Percentiles rank a stretch among this genome's conserved stretches.
Evolutionary conservation across 2,329 filamentous ascomycete genomes (phyloP).

Genomic region (Hypoxylon sp.): DNA sequence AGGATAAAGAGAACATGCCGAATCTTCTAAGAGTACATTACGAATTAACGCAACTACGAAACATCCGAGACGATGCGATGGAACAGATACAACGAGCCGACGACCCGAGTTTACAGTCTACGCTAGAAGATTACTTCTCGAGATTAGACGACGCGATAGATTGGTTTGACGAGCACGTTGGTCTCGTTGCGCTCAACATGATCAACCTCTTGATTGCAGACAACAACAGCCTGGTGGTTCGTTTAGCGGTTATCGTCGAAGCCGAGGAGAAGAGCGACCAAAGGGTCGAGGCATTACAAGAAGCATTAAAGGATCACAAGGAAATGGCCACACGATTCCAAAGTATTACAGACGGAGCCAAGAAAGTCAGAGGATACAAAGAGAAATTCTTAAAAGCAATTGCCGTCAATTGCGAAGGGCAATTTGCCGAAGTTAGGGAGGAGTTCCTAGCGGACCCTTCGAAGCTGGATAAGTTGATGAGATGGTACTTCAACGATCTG

Average conservation of each 20-base stretch:
- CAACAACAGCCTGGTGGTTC: conserved; percentile 90
- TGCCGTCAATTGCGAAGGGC: conserved; percentile 77
- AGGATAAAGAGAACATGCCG: conserved; percentile 89
- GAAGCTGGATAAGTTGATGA: conserved; percentile 86
- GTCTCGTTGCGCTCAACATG: conserved; percentile 88
- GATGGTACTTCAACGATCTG: conserved; percentile 98
- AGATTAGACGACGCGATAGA: conserved; percentile 89
- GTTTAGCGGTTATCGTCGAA: conserved; percentile 91
- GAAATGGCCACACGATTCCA: conserved; percentile 95
- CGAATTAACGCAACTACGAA: conserved; percentile 89
- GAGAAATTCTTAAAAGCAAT: conserved; percentile 92
- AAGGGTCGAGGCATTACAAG: conserved; percentile 89
- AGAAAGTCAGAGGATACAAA: conserved; percentile 94
- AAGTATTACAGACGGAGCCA: conserved; percentile 93
- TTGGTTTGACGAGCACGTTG: conserved; percentile 96
- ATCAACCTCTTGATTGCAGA: conserved; percentile 89
- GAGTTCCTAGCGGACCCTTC: conserved; percentile 87
- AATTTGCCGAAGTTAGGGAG: conserved; percentile 79
- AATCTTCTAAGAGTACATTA: conserved; percentile 92
- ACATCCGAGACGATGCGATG: conserved; percentile 96
- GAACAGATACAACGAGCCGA: conserved; percentile 89
- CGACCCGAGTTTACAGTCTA: conserved; percentile 81
- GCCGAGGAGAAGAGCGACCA: conserved; percentile 97
- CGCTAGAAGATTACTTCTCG: conserved; percentile 90
- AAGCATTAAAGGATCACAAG: conserved; percentile 95